These are phyloP conservation scores for Candida maesae DNA, from an alignment of 805 yeast genomes.

Conservation along the genomic window DNA sequence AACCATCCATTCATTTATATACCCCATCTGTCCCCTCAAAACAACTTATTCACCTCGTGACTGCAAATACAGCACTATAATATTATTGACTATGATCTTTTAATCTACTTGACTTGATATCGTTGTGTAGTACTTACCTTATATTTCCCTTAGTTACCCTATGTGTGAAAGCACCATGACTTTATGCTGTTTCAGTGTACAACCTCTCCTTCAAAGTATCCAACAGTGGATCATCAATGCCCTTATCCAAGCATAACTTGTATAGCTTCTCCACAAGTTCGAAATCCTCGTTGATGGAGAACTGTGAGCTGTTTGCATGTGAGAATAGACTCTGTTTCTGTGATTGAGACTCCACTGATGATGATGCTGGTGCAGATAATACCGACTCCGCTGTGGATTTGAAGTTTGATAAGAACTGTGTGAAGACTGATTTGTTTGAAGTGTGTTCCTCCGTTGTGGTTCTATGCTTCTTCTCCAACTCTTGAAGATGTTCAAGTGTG, in stretches of 20 bases:
- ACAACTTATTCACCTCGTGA: too few species aligned
- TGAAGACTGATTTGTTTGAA: slow-evolving; percentile 15
- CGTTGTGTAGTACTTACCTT: too few species aligned
- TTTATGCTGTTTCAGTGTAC: background rate
- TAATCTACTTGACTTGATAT: too few species aligned
- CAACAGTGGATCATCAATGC: slow-evolving; percentile 20
- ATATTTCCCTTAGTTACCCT: too few species aligned
- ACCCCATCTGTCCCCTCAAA: too few species aligned
- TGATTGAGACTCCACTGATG: background rate
- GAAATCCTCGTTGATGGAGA: slow-evolving; percentile 17
- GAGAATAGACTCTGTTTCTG: slow-evolving; percentile 13
- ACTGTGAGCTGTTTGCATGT: slow-evolving; percentile 14
- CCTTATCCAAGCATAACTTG: slow-evolving; percentile 22
- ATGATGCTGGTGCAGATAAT: slow-evolving; percentile 8
- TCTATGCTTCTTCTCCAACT: slow-evolving; percentile 7
- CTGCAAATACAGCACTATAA: too few species aligned
- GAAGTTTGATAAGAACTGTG: slow-evolving; percentile 13
- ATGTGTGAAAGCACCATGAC: too few species aligned
- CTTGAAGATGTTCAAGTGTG: slow-evolving; percentile 6
- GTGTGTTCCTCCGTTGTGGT: slow-evolving; percentile 1
- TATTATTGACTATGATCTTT: too few species aligned
- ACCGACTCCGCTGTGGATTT: slow-evolving; percentile 15
- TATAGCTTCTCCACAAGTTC: slow-evolving; percentile 21
- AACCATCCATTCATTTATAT: too few species aligned
- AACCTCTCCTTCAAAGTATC: slow-evolving; percentile 19